These are phyloP conservation scores for Trichosporon sp. DNA, from an alignment of 1,284 basidiomycete genomes.

Conservation along the genomic window DNA sequence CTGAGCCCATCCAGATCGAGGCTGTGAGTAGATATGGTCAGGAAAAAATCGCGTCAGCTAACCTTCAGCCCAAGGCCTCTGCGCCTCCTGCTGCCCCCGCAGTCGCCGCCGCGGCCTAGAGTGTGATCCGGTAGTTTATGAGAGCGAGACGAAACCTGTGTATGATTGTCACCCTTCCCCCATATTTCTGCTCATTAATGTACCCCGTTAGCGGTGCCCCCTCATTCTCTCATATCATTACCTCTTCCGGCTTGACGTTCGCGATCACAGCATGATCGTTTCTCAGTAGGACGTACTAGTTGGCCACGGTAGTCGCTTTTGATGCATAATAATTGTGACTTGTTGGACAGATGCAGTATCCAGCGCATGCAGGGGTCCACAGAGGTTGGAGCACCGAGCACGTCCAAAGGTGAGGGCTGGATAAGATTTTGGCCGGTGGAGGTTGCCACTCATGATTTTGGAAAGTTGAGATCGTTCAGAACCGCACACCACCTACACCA, in stretches of 20 bases:
- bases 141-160: conserved; percentile 31
- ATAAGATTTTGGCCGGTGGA: conserved; percentile 5
- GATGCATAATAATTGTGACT: conserved; percentile 29
- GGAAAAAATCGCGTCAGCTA: conserved; percentile 5
- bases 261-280: conserved; percentile 5
- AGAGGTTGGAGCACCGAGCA: neutral
- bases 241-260: conserved; percentile 10
- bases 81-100: conserved; percentile 41
- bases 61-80: conserved; percentile 37
- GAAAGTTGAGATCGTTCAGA: conserved; percentile 22
- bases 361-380: neutral
- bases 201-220: conserved; percentile 24
- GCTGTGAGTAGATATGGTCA: conserved; percentile 37
- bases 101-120: conserved; percentile 47
- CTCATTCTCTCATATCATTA: conserved; percentile 16
- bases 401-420: neutral
- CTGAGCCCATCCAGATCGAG: conserved; percentile 52
- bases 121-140: conserved; percentile 17
- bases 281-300: conserved; percentile 21
- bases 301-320: conserved; percentile 24
- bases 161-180: conserved; percentile 30
- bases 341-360: neutral
- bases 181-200: conserved; percentile 25
- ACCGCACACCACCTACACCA: neutral
- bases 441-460: conserved; percentile 17